Base-by-base conservation (phyloP, 306 rosid species). In the Castanea mollissima region DNA sequence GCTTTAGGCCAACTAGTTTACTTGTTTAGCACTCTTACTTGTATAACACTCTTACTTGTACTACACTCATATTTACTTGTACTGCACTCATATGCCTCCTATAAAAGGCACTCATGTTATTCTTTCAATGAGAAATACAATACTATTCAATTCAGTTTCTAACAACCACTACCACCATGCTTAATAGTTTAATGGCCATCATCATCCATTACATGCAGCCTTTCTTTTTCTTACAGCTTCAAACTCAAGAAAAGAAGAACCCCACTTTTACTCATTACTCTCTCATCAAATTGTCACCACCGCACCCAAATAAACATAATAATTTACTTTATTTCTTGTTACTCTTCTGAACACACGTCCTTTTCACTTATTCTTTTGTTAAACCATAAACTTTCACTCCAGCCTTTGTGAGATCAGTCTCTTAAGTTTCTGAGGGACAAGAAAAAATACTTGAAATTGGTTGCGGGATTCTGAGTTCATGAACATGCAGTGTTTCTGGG, bases 401-500 rank as follows among this genome's bases (percentile, higher is more conserved):
- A 55, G 69, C 41, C 9, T 5, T 63, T 18, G 15, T 11, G 67
- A 13, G 19, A 35, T 78, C 74, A 63, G 78, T 81, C 69, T 76
- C 62, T 73, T 77, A 16, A 73, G 59, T 49, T 85, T 74, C 44
- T 75, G 78, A 54, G 76, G 58, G 62, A 60, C 46, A 78, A 57
- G 78, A 21, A 51, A 34, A 52, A 76, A 23, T 12, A 29, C 51
- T 58, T 41, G 52, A 52, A 68, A 5, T 69, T 74, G 44, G 75
- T 69, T 68, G 63, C 3, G 23, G 57, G 65, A 77, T 25, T 69
- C 79, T 32, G 74, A 78, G 34, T 68, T 76, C 70, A 87, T 90
- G 92, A 89, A 86, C 78, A 64, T 74, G 54, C 65, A 76, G 58
- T 19, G 63, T 86, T 74, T 74, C 57, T 83, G 85, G 86, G 74